Evolutionary conservation across 306 rosid genomes (phyloP), one percentile per base, ranked within the genome.

Genomic region (Ziziphus jujuba): DNA sequence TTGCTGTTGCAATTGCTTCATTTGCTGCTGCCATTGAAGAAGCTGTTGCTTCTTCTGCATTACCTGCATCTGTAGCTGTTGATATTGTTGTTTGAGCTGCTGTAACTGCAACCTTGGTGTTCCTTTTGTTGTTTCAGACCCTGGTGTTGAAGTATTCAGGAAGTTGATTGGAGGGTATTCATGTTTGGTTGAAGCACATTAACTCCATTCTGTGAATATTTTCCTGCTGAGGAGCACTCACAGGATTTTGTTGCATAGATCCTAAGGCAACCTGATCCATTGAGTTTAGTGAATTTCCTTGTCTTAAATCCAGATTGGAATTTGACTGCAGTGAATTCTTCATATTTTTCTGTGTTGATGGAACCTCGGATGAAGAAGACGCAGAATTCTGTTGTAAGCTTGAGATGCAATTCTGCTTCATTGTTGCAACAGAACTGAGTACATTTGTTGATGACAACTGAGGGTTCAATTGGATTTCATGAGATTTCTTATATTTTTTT

Each of bases 91-190:
- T 75, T 89, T 84, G 34, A 82, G 96, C 38, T 80, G 92, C 24
- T 28, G 33, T 4, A 20, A 55, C 68, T 80, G 89, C 56, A 78
- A 23, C 79, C 87, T 70, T 61, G 84, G 8, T 88, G 89, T 21
- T 86, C 81, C 74, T 89, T 90, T 60, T 86, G 87, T 49, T 78
- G 91, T 69, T 87, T 92, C 75, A 84, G 63, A 78, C 84, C 91
- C 72, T 75, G 91, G 59, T 74, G 81, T 71, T 86, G 96, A 72
- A 84, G 87, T 81, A 90, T 71, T 67, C 56, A 80, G 40, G 91
- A 70, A 81, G 75, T 84, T 58, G 88, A 73, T 63, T 79, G 91
- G 72, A 87, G 82, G 52, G 84, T 43, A 69, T 72, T 78, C 20
- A 86, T 71, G 77, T 80, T 89, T 71, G 71, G 74, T 78, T 81